These are phyloP conservation scores for Thielaviopsis punctulata DNA, from an alignment of 2,329 filamentous ascomycete genomes.

Conservation along the genomic window DNA sequence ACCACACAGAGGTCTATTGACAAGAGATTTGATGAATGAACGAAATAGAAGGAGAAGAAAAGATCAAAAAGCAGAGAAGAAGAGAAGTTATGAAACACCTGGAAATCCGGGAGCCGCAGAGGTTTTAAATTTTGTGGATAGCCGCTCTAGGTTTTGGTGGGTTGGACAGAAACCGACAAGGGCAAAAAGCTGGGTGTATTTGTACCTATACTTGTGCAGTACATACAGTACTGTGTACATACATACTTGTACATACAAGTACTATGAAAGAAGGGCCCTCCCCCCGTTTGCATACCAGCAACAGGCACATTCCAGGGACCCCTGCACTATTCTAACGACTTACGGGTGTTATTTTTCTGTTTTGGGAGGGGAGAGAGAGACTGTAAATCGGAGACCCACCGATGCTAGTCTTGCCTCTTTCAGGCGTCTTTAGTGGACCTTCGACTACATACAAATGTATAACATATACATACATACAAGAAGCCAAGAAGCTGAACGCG, in stretches of 20 bases:
- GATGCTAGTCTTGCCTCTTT: not conserved
- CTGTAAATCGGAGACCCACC: too few species aligned
- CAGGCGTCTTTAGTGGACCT: too few species aligned
- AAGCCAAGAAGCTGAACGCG: too few species aligned
- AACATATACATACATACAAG: too few species aligned
- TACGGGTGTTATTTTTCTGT: too few species aligned
- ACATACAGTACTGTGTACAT: not conserved
- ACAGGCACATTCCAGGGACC: not conserved
- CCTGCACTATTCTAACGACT: too few species aligned
- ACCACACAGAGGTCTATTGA: slow-evolving; percentile 10
- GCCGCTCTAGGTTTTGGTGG: too few species aligned
- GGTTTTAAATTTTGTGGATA: not conserved
- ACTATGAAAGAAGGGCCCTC: not conserved
- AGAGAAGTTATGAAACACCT: not conserved
- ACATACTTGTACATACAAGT: not conserved
- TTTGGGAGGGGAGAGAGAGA: too few species aligned
- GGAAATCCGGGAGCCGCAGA: not conserved
- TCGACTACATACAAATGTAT: too few species aligned
- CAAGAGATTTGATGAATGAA: not conserved
- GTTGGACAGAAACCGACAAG: not conserved
- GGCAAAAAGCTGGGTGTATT: not conserved
- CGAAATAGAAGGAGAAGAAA: not conserved
- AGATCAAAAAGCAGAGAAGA: not conserved
- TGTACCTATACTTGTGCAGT: not conserved
- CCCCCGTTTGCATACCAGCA: not conserved